A percentile compares a stretch with the other conserved stretches of the same genome.
Conservation (phyloP, 306 rosid genomes). For the Quercus wislizeni region DNA sequence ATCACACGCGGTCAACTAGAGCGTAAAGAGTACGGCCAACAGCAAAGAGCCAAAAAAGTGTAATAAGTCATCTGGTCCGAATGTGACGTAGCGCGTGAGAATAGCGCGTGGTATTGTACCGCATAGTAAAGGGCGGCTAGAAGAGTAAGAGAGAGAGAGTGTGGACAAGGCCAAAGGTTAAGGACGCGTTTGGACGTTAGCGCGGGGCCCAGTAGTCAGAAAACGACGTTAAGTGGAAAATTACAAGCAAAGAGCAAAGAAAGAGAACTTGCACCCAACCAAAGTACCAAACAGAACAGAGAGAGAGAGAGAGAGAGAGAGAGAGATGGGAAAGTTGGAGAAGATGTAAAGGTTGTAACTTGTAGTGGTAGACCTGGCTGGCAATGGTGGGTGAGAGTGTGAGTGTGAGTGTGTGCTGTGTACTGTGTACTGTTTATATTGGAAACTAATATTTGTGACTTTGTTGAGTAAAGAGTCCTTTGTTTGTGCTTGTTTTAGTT, state of each 20-base stretch:
- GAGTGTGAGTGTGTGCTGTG: neutral
- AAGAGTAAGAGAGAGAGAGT: constrained; percentile 17
- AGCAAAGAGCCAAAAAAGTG: neutral
- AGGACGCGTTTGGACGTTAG: constrained; percentile 35
- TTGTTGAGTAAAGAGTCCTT: too few relatives aligned
- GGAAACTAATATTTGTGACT: too few relatives aligned
- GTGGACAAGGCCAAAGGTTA: constrained; percentile 32
- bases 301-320: too few relatives aligned
- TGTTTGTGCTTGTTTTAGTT: constrained; percentile 3
- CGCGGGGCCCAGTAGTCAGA: constrained; percentile 26
- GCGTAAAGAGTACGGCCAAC: neutral
- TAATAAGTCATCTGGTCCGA: neutral
- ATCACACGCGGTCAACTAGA: neutral
- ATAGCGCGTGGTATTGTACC: constrained; percentile 24
- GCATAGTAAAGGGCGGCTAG: constrained; percentile 70
- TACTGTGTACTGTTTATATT: neutral
- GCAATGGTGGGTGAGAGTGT: constrained; percentile 13
- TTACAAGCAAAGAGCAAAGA: neutral
- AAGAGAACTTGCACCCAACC: neutral
- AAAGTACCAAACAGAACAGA: neutral
- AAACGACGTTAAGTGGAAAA: constrained; percentile 18
- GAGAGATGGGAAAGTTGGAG: neutral
- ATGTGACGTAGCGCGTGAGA: neutral
- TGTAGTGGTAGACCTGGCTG: neutral
- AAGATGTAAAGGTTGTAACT: neutral